Percentiles rank a stretch among this genome's conserved stretches.
phyloP scores from a whole-genome alignment of 192 early-diverging fungal species.

The Podochytrium sp. region DNA sequence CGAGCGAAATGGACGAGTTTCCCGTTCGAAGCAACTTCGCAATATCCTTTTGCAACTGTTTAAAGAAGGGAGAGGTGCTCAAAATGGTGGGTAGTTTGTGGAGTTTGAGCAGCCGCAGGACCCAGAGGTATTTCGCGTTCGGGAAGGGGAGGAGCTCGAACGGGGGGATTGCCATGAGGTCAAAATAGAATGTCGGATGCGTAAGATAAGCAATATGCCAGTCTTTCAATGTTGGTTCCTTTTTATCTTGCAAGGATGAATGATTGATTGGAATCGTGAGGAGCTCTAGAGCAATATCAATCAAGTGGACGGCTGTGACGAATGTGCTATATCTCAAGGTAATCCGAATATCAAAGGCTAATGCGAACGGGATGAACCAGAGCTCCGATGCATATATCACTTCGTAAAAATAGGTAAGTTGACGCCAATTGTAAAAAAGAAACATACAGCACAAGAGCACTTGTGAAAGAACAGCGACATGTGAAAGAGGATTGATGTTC shows the following conservation, averaged over 20 bases:
- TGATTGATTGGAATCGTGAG: background rate
- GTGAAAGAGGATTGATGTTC: conserved; percentile 8
- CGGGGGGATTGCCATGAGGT: background rate
- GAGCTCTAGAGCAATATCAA: background rate
- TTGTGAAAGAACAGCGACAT: background rate
- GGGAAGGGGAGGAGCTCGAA: conserved; percentile 13
- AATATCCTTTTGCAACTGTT: background rate
- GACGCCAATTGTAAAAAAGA: background rate
- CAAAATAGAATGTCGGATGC: background rate
- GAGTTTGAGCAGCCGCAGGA: background rate
- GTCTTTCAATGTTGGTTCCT: background rate
- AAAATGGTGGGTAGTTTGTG: conserved; percentile 7
- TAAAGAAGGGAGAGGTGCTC: background rate
- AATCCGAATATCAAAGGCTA: background rate
- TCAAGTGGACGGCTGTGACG: background rate
- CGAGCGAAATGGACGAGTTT: background rate
- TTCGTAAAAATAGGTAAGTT: background rate
- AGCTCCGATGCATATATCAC: background rate
- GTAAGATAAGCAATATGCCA: conserved; percentile 7
- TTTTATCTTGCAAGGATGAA: background rate
- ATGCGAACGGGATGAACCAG: background rate
- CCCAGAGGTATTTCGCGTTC: background rate
- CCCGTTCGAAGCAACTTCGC: conserved; percentile 5
- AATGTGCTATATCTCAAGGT: background rate
- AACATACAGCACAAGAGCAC: background rate